Conservation (phyloP, 2,329 filamentous ascomycete species). For the Aspergillus uvarum region DNA sequence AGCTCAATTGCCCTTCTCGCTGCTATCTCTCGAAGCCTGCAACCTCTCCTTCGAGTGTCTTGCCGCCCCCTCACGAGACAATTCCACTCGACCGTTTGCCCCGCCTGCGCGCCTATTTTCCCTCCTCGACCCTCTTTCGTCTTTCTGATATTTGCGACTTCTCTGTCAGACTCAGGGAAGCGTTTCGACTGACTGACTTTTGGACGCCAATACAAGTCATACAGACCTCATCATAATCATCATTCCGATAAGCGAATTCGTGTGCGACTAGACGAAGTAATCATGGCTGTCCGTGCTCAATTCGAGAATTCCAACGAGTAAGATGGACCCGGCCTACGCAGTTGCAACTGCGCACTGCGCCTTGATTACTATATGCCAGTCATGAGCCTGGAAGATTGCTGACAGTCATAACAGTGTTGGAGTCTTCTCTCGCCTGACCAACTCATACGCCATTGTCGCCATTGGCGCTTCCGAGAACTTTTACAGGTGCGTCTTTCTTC, state of each 20-base stretch:
- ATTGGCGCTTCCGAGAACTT: constrained; percentile 98
- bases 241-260: background rate
- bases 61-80: background rate
- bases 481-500: constrained; percentile 64
- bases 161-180: background rate
- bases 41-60: background rate
- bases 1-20: background rate
- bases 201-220: background rate
- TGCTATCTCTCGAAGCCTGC: background rate
- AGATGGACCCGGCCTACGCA: constrained; percentile 13
- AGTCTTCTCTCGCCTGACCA: constrained; percentile 94
- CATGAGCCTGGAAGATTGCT: background rate
- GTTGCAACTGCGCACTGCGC: background rate
- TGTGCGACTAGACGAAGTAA: constrained; percentile 7
- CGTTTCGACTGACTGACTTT: background rate
- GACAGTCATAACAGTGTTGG: constrained; percentile 66
- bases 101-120: background rate
- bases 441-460: constrained; percentile 92
- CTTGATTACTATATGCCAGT: background rate
- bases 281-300: constrained; percentile 51
- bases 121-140: background rate
- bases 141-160: background rate
- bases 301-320: constrained; percentile 54
- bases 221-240: background rate
- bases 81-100: background rate